These are phyloP conservation scores for Rhodosporidiobolus odoratus DNA, from an alignment of 768 basidiomycete species.

Conservation along the genomic window DNA sequence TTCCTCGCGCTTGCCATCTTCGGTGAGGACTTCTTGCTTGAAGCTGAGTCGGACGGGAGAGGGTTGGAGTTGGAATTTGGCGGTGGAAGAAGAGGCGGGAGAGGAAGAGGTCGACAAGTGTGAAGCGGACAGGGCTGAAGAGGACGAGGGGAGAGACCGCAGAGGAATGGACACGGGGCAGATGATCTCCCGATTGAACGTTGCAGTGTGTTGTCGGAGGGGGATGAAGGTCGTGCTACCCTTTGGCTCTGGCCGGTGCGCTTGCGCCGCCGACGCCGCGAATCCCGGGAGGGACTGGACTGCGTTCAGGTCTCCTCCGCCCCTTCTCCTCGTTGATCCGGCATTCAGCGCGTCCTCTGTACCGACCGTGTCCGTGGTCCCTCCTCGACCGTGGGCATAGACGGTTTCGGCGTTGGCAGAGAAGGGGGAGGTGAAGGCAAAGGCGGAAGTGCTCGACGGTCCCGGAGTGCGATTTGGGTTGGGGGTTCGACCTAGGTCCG, in stretches of 20 bases:
- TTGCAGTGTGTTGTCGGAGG: conserved; percentile 28
- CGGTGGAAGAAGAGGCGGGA: background rate
- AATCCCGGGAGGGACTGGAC: background rate
- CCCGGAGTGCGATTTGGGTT: conserved; percentile 12
- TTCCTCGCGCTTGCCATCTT: conserved; percentile 32
- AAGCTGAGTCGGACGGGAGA: conserved; percentile 20
- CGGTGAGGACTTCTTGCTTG: conserved; percentile 23
- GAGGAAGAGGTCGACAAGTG: background rate
- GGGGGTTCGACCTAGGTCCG: conserved; percentile 13
- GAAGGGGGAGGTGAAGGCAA: conserved; percentile 28
- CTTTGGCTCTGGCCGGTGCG: conserved; percentile 29
- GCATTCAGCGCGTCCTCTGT: background rate
- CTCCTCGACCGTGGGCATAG: background rate
- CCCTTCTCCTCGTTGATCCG: background rate
- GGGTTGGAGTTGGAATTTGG: conserved; percentile 27
- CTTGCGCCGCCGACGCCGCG: background rate
- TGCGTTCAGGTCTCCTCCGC: conserved; percentile 16
- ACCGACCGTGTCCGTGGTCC: background rate
- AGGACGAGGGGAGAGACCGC: conserved; percentile 1
- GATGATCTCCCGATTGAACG: conserved; percentile 27
- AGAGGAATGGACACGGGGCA: conserved; percentile 33
- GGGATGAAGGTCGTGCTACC: conserved; percentile 24
- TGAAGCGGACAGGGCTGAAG: no score
- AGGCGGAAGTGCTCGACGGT: background rate
- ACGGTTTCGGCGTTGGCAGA: conserved; percentile 2